These are phyloP conservation scores for Solioccasus polychromus DNA, from an alignment of 768 basidiomycete genomes.

Conservation along the genomic window DNA sequence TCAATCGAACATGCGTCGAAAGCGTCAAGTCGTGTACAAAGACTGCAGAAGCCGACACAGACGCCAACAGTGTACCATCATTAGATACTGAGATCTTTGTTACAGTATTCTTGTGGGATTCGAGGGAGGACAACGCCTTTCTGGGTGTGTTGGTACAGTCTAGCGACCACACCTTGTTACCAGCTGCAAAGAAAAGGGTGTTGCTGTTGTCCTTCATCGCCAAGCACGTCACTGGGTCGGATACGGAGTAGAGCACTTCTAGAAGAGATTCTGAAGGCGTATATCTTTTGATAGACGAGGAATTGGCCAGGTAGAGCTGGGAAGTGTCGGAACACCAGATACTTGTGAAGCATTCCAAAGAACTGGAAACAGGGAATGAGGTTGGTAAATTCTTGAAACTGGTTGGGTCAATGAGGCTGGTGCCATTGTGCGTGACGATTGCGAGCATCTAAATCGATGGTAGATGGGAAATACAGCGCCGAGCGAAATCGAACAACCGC, in stretches of 20 bases:
- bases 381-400: slow-evolving; percentile 45
- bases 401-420: slow-evolving; percentile 46
- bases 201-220: slow-evolving; percentile 33
- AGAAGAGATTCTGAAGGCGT: slow-evolving; percentile 45
- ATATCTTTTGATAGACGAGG: slow-evolving; percentile 50
- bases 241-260: slow-evolving; percentile 39
- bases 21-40: slow-evolving; percentile 60
- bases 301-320: slow-evolving; percentile 51
- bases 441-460: slow-evolving; percentile 47
- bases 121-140: slow-evolving; percentile 47
- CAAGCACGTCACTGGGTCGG: slow-evolving; percentile 29
- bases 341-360: slow-evolving; percentile 23
- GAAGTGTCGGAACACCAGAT: slow-evolving; percentile 59
- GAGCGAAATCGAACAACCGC: slow-evolving; percentile 15
- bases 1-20: slow-evolving; percentile 52
- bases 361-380: slow-evolving; percentile 38
- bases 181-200: slow-evolving; percentile 47
- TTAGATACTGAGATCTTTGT: slow-evolving; percentile 57
- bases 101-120: slow-evolving; percentile 48
- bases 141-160: slow-evolving; percentile 41
- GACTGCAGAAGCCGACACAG: slow-evolving; percentile 48
- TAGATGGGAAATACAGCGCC: background rate
- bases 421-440: slow-evolving; percentile 45
- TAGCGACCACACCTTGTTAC: slow-evolving; percentile 46
- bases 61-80: slow-evolving; percentile 55